Conservation (phyloP, 2,329 filamentous ascomycete species). For the Pseudogymnoascus sp. region DNA sequence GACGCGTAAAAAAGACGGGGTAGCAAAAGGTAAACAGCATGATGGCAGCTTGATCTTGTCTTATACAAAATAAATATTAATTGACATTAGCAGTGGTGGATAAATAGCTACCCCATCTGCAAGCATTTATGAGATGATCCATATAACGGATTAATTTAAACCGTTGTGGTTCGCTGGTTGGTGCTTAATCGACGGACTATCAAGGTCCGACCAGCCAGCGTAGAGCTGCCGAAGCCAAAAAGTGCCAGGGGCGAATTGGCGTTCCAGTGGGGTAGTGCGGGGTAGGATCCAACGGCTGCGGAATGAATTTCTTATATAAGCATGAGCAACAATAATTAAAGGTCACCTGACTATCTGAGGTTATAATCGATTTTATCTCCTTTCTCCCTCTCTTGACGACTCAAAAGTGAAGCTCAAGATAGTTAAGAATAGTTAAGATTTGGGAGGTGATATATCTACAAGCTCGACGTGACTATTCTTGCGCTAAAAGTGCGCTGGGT, state of each 20-base stretch:
- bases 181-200: background rate
- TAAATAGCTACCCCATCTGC: conserved; percentile 6
- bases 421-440: no score
- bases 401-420: no score
- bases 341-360: background rate
- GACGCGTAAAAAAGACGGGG: background rate
- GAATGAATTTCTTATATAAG: background rate
- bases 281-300: background rate
- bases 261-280: background rate
- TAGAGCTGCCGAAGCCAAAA: background rate
- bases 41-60: background rate
- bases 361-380: background rate
- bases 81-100: conserved; percentile 6
- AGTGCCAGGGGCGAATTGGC: background rate
- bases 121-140: background rate
- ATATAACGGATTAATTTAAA: conserved; percentile 10
- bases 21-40: conserved; percentile 6
- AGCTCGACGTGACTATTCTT: no score
- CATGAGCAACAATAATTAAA: background rate
- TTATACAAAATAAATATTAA: conserved; percentile 6
- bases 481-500: no score
- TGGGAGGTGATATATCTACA: no score
- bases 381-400: background rate
- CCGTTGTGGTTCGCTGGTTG: background rate
- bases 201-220: background rate